These are phyloP conservation scores for Trichocomaceae sp. DNA, from an alignment of 2,329 filamentous ascomycete species.

Conservation along the genomic window DNA sequence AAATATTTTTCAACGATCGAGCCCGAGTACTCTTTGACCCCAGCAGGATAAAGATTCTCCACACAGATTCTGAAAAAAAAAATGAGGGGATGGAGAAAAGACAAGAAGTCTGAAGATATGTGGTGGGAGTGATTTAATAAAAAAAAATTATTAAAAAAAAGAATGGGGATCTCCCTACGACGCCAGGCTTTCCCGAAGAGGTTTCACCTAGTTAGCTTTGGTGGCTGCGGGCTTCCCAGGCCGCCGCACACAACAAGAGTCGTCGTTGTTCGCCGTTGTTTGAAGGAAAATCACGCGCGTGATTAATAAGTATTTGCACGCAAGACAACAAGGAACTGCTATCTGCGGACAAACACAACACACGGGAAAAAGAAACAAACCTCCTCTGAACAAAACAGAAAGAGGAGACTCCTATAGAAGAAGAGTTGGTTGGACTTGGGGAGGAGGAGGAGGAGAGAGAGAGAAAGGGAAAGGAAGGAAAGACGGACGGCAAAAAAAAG, in stretches of 20 bases:
- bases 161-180: neutral
- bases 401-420: constrained; percentile 10
- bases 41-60: neutral
- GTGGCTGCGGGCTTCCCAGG: neutral
- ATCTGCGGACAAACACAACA: neutral
- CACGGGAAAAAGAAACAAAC: too few relatives aligned
- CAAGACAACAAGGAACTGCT: neutral
- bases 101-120: neutral
- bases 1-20: neutral
- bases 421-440: constrained; percentile 2
- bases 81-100: neutral
- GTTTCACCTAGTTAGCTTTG: neutral
- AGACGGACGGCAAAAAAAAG: neutral
- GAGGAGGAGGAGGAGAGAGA: neutral
- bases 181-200: neutral
- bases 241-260: neutral
- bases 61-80: neutral
- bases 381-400: constrained; percentile 11
- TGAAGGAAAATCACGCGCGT: neutral
- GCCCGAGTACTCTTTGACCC: neutral
- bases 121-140: neutral
- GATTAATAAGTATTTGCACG: neutral
- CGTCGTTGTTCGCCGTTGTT: too few relatives aligned
- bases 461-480: neutral
- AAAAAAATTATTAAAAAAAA: neutral